A percentile compares a stretch with the other conserved stretches of the same genome.
phyloP scores from a whole-genome alignment of 2,329 filamentous ascomycete genomes.

The Leptosphaerulina australis region DNA sequence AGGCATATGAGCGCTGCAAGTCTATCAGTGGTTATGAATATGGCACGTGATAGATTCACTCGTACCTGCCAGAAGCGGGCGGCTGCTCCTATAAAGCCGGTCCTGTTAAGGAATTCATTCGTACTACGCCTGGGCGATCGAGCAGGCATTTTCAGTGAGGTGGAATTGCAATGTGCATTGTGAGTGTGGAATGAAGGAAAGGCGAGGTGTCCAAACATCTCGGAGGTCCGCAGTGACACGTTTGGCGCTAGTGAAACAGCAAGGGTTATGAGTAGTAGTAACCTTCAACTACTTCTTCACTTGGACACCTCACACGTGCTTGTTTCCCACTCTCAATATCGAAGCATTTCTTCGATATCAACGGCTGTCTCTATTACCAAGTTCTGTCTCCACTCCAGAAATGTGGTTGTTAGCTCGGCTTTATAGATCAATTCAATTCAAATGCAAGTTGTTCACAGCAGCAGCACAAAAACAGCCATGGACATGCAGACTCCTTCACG shows the following conservation, averaged over 20 bases:
- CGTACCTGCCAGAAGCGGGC: constrained; percentile 58
- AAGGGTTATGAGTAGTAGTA: not conserved
- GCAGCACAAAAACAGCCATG: too few relatives aligned
- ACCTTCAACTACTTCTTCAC: too few relatives aligned
- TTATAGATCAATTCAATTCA: too few relatives aligned
- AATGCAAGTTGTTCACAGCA: too few relatives aligned
- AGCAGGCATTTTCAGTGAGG: constrained; percentile 37
- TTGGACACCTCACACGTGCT: not conserved
- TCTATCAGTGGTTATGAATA: not conserved
- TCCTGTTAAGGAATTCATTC: constrained; percentile 34
- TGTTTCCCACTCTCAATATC: too few relatives aligned
- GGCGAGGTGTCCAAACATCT: constrained; percentile 17
- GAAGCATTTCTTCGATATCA: too few relatives aligned
- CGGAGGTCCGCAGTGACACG: constrained; percentile 31
- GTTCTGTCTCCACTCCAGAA: too few relatives aligned
- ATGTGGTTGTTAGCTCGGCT: too few relatives aligned
- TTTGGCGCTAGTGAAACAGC: constrained; percentile 4
- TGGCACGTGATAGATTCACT: constrained; percentile 4
- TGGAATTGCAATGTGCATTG: constrained; percentile 30
- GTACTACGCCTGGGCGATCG: constrained; percentile 34
- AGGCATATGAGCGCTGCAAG: constrained; percentile 75
- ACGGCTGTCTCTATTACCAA: not conserved
- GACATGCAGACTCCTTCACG: not conserved
- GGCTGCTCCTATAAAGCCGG: constrained; percentile 55
- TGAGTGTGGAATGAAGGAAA: constrained; percentile 1